phyloP scores from a whole-genome alignment of 1,139 yeast species.

The Yamadazyma buinensis region DNA sequence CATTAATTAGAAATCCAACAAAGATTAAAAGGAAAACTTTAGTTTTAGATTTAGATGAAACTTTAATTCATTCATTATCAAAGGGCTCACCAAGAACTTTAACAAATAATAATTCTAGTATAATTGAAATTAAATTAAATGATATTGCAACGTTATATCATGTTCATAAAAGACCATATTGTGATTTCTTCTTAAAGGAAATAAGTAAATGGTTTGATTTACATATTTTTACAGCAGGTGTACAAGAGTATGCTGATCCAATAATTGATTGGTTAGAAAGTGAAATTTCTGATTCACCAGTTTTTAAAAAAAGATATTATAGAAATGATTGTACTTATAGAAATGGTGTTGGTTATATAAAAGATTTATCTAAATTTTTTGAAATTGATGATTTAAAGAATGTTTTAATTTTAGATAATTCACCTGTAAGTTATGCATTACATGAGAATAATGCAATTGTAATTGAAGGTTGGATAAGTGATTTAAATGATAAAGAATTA shows the following conservation, averaged over 20 bases:
- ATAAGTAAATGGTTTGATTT: conserved; percentile 86
- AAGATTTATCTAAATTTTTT: conserved; percentile 61
- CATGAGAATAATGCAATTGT: conserved; percentile 86
- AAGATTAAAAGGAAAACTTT: conserved; percentile 56
- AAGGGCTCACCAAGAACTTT: conserved; percentile 49
- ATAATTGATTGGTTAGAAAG: conserved; percentile 79
- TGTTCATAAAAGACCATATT: conserved; percentile 88
- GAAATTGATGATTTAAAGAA: conserved; percentile 61
- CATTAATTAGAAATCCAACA: conserved; percentile 40
- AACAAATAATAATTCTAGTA: conserved; percentile 55
- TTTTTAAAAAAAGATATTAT: conserved; percentile 64
- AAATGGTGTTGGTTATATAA: conserved; percentile 81
- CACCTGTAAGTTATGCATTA: conserved; percentile 81
- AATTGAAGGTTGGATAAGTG: conserved; percentile 97
- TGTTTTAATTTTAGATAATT: conserved; percentile 82
- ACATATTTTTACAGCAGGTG: conserved; percentile 90
- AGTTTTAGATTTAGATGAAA: conserved; percentile 88
- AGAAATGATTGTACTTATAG: conserved; percentile 76
- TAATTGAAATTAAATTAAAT: conserved; percentile 80
- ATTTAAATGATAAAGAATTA: conserved; percentile 81
- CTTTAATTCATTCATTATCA: conserved; percentile 85
- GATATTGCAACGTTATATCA: conserved; percentile 74
- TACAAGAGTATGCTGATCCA: conserved; percentile 95
- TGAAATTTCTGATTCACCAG: conserved; percentile 25
- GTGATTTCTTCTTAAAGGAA: conserved; percentile 76